A percentile compares a stretch with the other conserved stretches of the same genome.
Evolutionary conservation across 331 rosid species (phyloP).

Genomic region (Dryas integrifolia): DNA sequence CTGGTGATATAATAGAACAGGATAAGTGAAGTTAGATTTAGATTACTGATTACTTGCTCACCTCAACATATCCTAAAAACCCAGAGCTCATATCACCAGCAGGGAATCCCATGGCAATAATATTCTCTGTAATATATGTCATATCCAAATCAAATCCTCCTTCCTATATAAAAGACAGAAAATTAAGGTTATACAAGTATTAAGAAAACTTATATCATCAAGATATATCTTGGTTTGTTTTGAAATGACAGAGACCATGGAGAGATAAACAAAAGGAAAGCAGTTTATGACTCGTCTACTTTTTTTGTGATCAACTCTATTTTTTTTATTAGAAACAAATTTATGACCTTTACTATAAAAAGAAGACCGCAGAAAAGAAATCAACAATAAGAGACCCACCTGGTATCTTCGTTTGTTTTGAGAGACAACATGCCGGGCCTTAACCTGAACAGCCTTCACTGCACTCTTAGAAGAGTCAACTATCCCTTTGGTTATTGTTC

Average conservation of each 20-base stretch:
- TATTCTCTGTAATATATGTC: constrained; percentile 95
- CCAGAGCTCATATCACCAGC: constrained; percentile 99
- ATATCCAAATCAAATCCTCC: constrained; percentile 97
- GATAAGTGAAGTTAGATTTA: constrained; percentile 21
- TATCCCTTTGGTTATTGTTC: constrained; percentile 72
- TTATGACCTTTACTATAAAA: not conserved
- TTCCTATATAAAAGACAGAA: constrained; percentile 50
- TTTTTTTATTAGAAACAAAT: too few species aligned
- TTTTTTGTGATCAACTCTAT: too few species aligned
- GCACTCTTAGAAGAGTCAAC: constrained; percentile 91
- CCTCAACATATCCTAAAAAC: constrained; percentile 95
- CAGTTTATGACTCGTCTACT: too few species aligned
- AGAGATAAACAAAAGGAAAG: not conserved
- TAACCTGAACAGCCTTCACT: constrained; percentile 97
- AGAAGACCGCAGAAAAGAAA: not conserved
- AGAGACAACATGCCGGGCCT: constrained; percentile 95
- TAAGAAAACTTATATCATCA: not conserved
- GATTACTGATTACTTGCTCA: constrained; percentile 33
- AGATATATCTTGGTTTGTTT: not conserved
- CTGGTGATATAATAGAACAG: constrained; percentile 6
- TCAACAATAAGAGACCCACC: constrained; percentile 43
- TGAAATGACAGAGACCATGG: not conserved
- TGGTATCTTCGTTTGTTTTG: constrained; percentile 98
- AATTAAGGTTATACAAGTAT: not conserved
- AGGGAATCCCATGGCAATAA: constrained; percentile 99